phyloP scores from a whole-genome alignment of 768 basidiomycete species.

The Cyathus striatus region DNA sequence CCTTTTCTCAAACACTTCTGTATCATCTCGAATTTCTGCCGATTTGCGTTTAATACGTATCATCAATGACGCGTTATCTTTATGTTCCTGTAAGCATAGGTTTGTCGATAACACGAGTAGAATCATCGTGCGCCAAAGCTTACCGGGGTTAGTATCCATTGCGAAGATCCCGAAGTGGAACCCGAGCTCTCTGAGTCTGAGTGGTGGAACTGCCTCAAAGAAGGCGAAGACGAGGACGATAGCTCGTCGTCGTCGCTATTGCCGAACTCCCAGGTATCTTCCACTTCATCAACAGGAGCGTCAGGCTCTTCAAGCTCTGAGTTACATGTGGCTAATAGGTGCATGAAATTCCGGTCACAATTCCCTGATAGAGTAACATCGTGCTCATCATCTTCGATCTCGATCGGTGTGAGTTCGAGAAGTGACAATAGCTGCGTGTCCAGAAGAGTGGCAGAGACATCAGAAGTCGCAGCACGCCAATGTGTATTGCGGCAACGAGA shows the following conservation, averaged over 20 bases:
- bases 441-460: not conserved
- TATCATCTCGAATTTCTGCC: slow-evolving; percentile 14
- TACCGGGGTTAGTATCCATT: slow-evolving; percentile 25
- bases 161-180: slow-evolving; percentile 12
- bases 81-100: slow-evolving; percentile 3
- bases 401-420: slow-evolving; percentile 1
- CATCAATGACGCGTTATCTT: slow-evolving; percentile 12
- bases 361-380: not conserved
- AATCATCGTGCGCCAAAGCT: slow-evolving; percentile 7
- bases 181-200: slow-evolving; percentile 10
- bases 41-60: slow-evolving; percentile 34
- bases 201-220: too few relatives aligned
- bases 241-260: slow-evolving; percentile 5
- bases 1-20: slow-evolving; percentile 25
- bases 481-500: slow-evolving; percentile 12
- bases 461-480: slow-evolving; percentile 11
- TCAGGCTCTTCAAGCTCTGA: not conserved
- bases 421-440: slow-evolving; percentile 5
- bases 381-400: not conserved
- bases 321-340: not conserved
- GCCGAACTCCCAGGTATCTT: slow-evolving; percentile 15
- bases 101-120: not conserved
- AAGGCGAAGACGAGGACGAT: not conserved
- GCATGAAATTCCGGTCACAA: not conserved
- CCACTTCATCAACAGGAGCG: slow-evolving; percentile 12